These are phyloP conservation scores for Lolium rigidum DNA, from an alignment of 176 grass and related monocot genomes.

Conservation along the genomic window DNA sequence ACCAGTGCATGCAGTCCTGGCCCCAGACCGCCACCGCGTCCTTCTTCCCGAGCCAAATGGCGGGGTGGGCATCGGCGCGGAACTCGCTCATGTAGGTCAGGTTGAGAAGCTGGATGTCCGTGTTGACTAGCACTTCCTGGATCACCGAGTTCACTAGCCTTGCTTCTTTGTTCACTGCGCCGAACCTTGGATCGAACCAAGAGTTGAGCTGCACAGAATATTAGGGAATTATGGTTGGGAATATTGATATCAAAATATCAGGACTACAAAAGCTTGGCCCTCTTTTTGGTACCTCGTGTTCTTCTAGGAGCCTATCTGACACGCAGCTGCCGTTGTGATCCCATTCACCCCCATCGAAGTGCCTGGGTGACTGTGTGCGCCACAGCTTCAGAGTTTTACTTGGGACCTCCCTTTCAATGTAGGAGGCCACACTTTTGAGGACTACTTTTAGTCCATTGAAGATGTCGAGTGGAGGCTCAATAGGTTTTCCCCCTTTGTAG, in stretches of 20 bases:
- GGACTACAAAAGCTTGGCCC: background rate
- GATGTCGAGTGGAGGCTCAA: conserved; percentile 75
- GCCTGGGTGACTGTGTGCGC: conserved; percentile 87
- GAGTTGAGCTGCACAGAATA: conserved; percentile 61
- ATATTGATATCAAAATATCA: background rate
- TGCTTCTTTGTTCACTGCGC: conserved; percentile 77
- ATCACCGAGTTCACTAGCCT: conserved; percentile 66
- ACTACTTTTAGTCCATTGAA: conserved; percentile 70
- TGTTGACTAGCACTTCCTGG: conserved; percentile 49
- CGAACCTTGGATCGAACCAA: conserved; percentile 76
- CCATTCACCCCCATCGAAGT: conserved; percentile 94
- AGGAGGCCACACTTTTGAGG: conserved; percentile 75
- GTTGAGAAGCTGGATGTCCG: conserved; percentile 70
- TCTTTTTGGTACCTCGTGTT: conserved; percentile 58
- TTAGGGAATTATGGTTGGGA: background rate
- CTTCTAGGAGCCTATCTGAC: conserved; percentile 63
- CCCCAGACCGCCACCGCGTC: conserved; percentile 80
- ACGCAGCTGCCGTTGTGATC: conserved; percentile 88
- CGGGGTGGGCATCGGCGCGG: conserved; percentile 83
- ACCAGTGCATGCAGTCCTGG: conserved; percentile 99
- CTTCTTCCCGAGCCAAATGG: conserved; percentile 92
- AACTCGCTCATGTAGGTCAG: conserved; percentile 94
- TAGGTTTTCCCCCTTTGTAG: conserved; percentile 72
- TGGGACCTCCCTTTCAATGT: conserved; percentile 81
- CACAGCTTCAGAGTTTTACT: conserved; percentile 75